Evolutionary conservation across 2,329 filamentous ascomycete genomes (phyloP).

Genomic region (Verticillium klebahnii): DNA sequence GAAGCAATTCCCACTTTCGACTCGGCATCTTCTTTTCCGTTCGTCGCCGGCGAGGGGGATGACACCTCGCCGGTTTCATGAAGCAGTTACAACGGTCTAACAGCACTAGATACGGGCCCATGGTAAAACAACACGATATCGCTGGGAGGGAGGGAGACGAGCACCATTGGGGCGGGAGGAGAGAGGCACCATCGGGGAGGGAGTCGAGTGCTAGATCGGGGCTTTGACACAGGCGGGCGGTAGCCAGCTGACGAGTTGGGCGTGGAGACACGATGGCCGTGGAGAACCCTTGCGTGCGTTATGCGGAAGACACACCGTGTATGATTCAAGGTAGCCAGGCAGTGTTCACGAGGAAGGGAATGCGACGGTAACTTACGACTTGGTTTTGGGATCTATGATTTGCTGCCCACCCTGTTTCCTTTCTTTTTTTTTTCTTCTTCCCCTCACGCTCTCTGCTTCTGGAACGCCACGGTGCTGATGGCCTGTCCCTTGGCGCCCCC

Average conservation of each 20-base stretch:
- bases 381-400: not conserved
- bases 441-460: conserved; percentile 26
- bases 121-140: not conserved
- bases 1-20: conserved; percentile 40
- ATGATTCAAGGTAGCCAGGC: not conserved
- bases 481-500: conserved; percentile 84
- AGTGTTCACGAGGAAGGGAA: not conserved
- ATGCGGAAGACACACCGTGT: not conserved
- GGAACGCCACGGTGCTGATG: conserved; percentile 83
- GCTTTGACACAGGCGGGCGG: not conserved
- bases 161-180: not conserved
- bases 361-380: not conserved
- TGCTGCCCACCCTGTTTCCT: not conserved
- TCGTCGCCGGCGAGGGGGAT: not conserved
- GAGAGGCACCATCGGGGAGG: not conserved
- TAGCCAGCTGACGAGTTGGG: not conserved
- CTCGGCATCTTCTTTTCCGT: not conserved
- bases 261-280: not conserved
- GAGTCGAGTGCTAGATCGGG: not conserved
- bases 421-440: not conserved
- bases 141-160: not conserved
- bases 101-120: not conserved
- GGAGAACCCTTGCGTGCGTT: not conserved
- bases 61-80: not conserved
- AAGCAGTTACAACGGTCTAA: not conserved